Evolutionary conservation across 495 filamentous ascomycete genomes (phyloP), one percentile per base, ranked within the genome.

Genomic region (Talaromyces adpressus): DNA sequence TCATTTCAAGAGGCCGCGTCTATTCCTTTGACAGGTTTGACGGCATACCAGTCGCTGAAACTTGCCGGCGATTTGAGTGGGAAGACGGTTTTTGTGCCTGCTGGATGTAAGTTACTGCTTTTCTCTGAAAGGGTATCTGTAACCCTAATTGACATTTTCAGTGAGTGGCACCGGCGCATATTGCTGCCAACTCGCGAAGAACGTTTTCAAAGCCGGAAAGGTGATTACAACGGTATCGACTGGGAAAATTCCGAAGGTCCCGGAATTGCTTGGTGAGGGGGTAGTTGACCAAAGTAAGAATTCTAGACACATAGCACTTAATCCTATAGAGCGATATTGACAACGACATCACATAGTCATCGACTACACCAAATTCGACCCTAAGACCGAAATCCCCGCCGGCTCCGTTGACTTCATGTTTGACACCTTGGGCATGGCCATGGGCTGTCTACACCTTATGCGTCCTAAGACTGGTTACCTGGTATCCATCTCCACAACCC

Each of bases 401-500:
- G 60, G 60, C 47, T 62, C 60, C 9, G 45, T 62, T 14, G 60
- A 62, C 29, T 62, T 62, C 60, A 62, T 62, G 41, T 62, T 62
- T 27, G 60, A 62, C 18, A 62, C 60, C 23, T 6, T 62, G 2
- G 60, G 60, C 45, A 32, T 52, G 14, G 60, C 60, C 25, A 62
- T 62, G 60, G 6, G 3, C 4, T 62, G 41, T 23, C 60, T 62
- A 11, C 51, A 20, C 27, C 60, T 81, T 1, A 64, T 74, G 65
- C 73, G 76, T 18, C 71, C 67, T 45, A 68, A 76, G 14, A 75
- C 69, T 0, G 77, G 80, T 3, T 66, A 71, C 25, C 69, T 79
- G 23, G 67, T 79, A 22, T 75, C 72, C 18, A 78, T 84, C 60
- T 66, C 72, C 11, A 75, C 75, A 30, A 60, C 72, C 30, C 80